Evolutionary conservation across 441 rosid species (phyloP).

Genomic region (Flueggea neowawraea): DNA sequence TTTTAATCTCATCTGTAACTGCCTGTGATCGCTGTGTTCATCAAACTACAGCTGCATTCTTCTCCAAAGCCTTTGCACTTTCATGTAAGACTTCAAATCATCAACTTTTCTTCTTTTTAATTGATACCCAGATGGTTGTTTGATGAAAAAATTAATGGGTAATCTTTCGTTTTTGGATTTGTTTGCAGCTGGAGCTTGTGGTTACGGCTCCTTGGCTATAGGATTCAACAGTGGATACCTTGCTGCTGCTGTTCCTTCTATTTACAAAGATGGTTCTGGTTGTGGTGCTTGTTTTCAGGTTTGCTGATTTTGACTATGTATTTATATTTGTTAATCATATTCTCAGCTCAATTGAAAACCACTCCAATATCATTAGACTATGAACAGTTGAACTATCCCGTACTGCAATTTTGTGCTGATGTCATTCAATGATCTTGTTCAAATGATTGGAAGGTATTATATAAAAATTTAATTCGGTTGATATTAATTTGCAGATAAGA

Average conservation of each 20-base stretch:
- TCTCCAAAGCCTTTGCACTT: slow-evolving; percentile 62
- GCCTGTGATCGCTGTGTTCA: slow-evolving; percentile 89
- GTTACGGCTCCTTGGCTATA: slow-evolving; percentile 73
- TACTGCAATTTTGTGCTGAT: no score
- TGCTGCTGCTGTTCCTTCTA: slow-evolving; percentile 65
- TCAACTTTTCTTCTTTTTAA: no score
- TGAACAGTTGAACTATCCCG: no score
- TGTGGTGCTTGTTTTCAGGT: slow-evolving; percentile 95
- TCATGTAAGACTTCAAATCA: slow-evolving; percentile 36
- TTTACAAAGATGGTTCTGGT: slow-evolving; percentile 80
- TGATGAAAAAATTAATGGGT: slow-evolving; percentile 21
- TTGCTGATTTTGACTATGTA: background rate
- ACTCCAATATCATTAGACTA: no score
- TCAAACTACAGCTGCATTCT: slow-evolving; percentile 60
- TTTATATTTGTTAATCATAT: no score
- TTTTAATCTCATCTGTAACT: slow-evolving; percentile 38
- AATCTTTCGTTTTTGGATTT: slow-evolving; percentile 14
- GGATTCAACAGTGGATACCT: slow-evolving; percentile 57
- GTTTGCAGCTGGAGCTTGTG: slow-evolving; percentile 87
- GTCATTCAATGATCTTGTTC: no score
- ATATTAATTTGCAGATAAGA: slow-evolving; percentile 44
- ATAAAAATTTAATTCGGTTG: background rate
- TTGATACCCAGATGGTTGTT: no score
- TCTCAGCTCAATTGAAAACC: no score
- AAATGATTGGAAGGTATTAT: no score